Conservation (phyloP, 2,329 filamentous ascomycete genomes). For the Triangularia verruculosa region DNA sequence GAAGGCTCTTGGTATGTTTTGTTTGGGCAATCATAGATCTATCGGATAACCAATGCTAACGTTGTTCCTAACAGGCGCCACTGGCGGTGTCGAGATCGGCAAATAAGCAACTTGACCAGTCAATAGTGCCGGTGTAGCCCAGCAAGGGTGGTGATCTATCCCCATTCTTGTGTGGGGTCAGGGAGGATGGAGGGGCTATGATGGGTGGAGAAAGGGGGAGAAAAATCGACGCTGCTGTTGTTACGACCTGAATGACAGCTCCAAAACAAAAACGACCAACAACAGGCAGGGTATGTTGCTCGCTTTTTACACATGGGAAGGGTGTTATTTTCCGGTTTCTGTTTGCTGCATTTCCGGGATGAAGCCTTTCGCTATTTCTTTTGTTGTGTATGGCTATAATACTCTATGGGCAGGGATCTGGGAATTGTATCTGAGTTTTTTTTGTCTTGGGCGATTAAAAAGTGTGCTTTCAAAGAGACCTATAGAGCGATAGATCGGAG, state of each 20-base stretch:
- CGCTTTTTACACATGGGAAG: not conserved
- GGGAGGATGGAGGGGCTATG: not conserved
- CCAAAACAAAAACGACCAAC: not conserved
- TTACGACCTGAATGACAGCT: not conserved
- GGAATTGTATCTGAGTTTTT: not conserved
- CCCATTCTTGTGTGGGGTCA: not conserved
- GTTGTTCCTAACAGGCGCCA: conserved; percentile 45
- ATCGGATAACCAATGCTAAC: not conserved
- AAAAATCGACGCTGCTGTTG: not conserved
- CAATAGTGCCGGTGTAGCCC: not conserved
- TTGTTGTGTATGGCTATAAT: not conserved
- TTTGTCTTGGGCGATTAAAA: not conserved
- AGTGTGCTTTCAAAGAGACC: not conserved
- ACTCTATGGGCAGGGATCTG: not conserved
- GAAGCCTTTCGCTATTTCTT: not conserved
- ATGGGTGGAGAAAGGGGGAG: not conserved
- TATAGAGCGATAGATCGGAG: not conserved
- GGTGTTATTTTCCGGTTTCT: not conserved
- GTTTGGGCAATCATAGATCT: no score
- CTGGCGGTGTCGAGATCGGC: conserved; percentile 71
- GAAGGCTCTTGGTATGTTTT: conserved; percentile 51
- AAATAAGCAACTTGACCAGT: conserved; percentile 36
- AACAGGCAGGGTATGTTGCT: not conserved
- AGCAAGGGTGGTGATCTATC: not conserved
- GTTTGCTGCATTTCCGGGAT: not conserved